These are phyloP conservation scores for Cylindrodendrum hubeiense DNA, from an alignment of 2,329 filamentous ascomycete species.

Conservation along the genomic window DNA sequence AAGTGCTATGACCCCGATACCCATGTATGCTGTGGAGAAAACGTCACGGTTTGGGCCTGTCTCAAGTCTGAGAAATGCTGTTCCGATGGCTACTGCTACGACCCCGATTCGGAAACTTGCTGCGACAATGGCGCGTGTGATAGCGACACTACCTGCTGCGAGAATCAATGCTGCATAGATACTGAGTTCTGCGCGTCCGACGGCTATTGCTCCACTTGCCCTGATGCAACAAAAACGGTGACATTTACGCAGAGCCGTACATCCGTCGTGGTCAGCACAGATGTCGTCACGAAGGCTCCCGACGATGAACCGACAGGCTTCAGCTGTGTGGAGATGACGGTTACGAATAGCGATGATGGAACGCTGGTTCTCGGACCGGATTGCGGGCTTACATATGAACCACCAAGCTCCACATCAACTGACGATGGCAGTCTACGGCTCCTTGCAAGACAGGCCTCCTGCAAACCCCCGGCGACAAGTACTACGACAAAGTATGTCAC, in stretches of 20 bases:
- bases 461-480: neutral
- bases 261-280: neutral
- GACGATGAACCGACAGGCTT: slow-evolving; percentile 4
- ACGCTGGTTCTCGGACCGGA: neutral
- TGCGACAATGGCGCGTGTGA: slow-evolving; percentile 3
- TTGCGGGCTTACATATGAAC: slow-evolving; percentile 7
- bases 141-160: slow-evolving; percentile 2
- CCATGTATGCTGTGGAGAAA: neutral
- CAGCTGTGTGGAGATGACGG: neutral
- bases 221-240: slow-evolving; percentile 3
- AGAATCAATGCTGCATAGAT: slow-evolving; percentile 8
- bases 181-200: slow-evolving; percentile 4
- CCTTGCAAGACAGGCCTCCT: neutral
- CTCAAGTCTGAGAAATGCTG: neutral
- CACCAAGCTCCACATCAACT: neutral
- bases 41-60: neutral
- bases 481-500: neutral
- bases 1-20: slow-evolving; percentile 8
- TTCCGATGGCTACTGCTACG: neutral
- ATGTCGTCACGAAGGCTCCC: neutral
- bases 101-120: neutral
- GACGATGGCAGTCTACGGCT: neutral
- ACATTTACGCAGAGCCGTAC: neutral
- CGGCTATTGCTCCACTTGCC: slow-evolving; percentile 1
- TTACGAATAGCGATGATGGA: neutral